Conservation (phyloP, 495 filamentous ascomycete species). For the Thermothielavioides terrestris region DNA sequence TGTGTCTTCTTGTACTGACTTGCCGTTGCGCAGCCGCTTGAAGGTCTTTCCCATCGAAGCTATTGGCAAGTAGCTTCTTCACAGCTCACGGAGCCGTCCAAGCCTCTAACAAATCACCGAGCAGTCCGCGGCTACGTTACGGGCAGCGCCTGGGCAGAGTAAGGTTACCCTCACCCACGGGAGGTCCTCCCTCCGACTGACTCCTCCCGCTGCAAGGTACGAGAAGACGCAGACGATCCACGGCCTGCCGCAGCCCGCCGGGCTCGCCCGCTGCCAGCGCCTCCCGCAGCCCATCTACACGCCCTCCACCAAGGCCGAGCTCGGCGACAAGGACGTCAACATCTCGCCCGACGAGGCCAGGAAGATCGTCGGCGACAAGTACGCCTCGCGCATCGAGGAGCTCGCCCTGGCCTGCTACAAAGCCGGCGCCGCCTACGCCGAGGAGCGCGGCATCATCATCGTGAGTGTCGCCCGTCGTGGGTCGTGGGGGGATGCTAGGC, state of each 20-base stretch:
- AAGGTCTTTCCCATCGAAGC: constrained; percentile 83
- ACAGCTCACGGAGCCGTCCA: too few relatives aligned
- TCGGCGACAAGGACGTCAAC: constrained; percentile 82
- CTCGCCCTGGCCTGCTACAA: constrained; percentile 67
- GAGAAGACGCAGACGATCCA: constrained; percentile 69
- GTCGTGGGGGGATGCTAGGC: too few relatives aligned
- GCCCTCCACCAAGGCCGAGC: constrained; percentile 81
- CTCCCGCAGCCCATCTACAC: constrained; percentile 76
- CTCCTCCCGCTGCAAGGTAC: constrained; percentile 23
- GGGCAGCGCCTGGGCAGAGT: constrained; percentile 80
- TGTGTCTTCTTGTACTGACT: too few relatives aligned
- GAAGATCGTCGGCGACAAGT: constrained; percentile 60
- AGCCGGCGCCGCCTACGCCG: constrained; percentile 64
- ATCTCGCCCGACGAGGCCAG: constrained; percentile 66
- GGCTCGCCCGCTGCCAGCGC: constrained; percentile 61
- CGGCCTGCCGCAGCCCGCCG: constrained; percentile 57
- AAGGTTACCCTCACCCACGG: not conserved
- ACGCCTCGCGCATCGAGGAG: constrained; percentile 66
- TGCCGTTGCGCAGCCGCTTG: constrained; percentile 38
- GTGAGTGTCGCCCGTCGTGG: not conserved
- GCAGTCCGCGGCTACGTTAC: constrained; percentile 89
- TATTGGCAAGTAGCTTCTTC: constrained; percentile 16
- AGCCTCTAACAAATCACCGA: not conserved
- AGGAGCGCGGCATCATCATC: constrained; percentile 76
- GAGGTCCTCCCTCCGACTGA: not conserved